These are phyloP conservation scores for Sporothrix euskadiensis DNA, from an alignment of 2,329 filamentous ascomycete species.

Conservation along the genomic window DNA sequence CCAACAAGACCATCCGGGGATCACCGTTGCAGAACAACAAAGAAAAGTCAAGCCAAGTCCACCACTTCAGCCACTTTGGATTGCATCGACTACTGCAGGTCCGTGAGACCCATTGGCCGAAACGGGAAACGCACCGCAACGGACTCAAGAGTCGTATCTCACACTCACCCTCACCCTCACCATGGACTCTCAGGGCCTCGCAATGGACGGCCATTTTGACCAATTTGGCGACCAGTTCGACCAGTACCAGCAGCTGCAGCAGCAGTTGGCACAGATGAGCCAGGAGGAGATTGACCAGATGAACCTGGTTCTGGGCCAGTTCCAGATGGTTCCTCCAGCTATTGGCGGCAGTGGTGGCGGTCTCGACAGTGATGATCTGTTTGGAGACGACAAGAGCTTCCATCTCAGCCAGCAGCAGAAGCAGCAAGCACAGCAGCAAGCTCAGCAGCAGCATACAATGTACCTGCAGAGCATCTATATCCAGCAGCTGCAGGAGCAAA, in stretches of 20 bases:
- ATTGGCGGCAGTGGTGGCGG: not conserved
- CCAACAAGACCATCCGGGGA: not conserved
- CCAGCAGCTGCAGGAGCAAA: constrained; percentile 9
- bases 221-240: not conserved
- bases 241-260: constrained; percentile 11
- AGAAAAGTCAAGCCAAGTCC: not conserved
- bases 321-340: not conserved
- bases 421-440: not conserved
- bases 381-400: not conserved
- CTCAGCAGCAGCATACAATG: not conserved
- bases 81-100: constrained; percentile 17
- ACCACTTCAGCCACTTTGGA: not conserved
- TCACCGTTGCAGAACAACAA: constrained; percentile 20
- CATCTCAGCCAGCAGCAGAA: not conserved
- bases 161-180: not conserved
- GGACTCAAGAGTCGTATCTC: not conserved
- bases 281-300: constrained; percentile 18
- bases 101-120: not conserved
- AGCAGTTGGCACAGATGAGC: constrained; percentile 10
- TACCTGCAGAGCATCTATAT: constrained; percentile 19
- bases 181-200: constrained; percentile 5
- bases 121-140: constrained; percentile 16
- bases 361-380: not conserved
- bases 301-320: constrained; percentile 13
- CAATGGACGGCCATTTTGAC: not conserved